These are phyloP conservation scores for Debaryomyces castellii DNA, from an alignment of 805 yeast species.

Conservation along the genomic window DNA sequence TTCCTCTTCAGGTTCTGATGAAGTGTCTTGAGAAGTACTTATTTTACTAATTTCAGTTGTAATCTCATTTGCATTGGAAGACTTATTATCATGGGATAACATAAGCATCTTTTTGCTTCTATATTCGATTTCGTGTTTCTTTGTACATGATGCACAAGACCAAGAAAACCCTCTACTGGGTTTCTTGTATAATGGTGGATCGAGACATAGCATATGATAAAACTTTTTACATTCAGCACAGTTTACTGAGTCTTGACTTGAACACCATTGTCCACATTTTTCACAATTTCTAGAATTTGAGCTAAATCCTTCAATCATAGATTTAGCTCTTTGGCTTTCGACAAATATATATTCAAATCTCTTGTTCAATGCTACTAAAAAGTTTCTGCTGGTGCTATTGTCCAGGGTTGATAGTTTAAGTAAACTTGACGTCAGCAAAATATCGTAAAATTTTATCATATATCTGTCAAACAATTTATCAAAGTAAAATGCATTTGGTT, in stretches of 20 bases:
- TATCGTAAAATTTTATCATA: conserved; percentile 79
- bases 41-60: conserved; percentile 16
- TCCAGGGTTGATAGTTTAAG: conserved; percentile 24
- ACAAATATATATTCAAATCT: conserved; percentile 73
- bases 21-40: conserved; percentile 6
- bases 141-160: conserved; percentile 82
- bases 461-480: conserved; percentile 83
- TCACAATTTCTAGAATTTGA: conserved; percentile 58
- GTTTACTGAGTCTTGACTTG: conserved; percentile 62
- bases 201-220: conserved; percentile 81
- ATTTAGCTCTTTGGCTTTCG: conserved; percentile 65
- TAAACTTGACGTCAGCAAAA: conserved; percentile 60
- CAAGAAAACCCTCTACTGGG: conserved; percentile 89
- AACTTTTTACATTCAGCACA: conserved; percentile 75
- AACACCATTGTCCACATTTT: conserved; percentile 83
- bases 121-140: conserved; percentile 48
- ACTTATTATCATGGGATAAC: conserved; percentile 43
- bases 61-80: conserved; percentile 38
- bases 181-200: conserved; percentile 76
- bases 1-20: conserved; percentile 11
- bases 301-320: conserved; percentile 60
- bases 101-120: conserved; percentile 38
- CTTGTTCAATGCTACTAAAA: conserved; percentile 59
- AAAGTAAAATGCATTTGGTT: conserved; percentile 78
- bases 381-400: conserved; percentile 58